phyloP scores from a whole-genome alignment of 352 stramenopile genomes.

The Aphanomyces stellatus region DNA sequence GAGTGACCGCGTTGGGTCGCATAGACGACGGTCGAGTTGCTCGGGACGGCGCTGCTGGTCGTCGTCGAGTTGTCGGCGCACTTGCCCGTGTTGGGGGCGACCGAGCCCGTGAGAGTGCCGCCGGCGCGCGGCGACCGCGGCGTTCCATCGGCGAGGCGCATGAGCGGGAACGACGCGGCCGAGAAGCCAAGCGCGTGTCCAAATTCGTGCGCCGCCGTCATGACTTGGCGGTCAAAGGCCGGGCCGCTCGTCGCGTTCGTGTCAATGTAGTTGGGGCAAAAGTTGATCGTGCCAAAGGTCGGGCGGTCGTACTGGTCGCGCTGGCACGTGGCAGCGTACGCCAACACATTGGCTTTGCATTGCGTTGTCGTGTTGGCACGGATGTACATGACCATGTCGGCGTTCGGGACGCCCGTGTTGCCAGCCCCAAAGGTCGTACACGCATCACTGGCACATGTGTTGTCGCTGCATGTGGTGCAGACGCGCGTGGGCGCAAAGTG shows the following conservation, averaged over 20 bases:
- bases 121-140: slow-evolving; percentile 3
- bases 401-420: slow-evolving; percentile 26
- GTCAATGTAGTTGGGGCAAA: slow-evolving; percentile 17
- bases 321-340: slow-evolving; percentile 72
- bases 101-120: not conserved
- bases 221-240: slow-evolving; percentile 1
- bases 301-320: slow-evolving; percentile 74
- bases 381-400: slow-evolving; percentile 70
- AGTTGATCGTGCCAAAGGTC: slow-evolving; percentile 23
- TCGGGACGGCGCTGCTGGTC: not conserved
- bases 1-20: not conserved
- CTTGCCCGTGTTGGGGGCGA: not conserved
- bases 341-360: slow-evolving; percentile 44
- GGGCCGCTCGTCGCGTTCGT: not conserved
- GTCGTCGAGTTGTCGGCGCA: not conserved
- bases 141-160: slow-evolving; percentile 8
- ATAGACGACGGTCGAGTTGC: slow-evolving; percentile 8
- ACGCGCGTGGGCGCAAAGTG: slow-evolving; percentile 46
- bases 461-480: slow-evolving; percentile 37
- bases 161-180: slow-evolving; percentile 4
- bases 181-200: slow-evolving; percentile 21
- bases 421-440: slow-evolving; percentile 20
- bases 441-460: slow-evolving; percentile 32
- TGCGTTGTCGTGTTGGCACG: slow-evolving; percentile 39
- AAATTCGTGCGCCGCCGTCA: slow-evolving; percentile 20